Percentiles rank a stretch among this genome's conserved stretches.
These are phyloP conservation scores for Xerocomus amazonicus DNA, from an alignment of 1,284 basidiomycete species.

Conservation along the genomic window DNA sequence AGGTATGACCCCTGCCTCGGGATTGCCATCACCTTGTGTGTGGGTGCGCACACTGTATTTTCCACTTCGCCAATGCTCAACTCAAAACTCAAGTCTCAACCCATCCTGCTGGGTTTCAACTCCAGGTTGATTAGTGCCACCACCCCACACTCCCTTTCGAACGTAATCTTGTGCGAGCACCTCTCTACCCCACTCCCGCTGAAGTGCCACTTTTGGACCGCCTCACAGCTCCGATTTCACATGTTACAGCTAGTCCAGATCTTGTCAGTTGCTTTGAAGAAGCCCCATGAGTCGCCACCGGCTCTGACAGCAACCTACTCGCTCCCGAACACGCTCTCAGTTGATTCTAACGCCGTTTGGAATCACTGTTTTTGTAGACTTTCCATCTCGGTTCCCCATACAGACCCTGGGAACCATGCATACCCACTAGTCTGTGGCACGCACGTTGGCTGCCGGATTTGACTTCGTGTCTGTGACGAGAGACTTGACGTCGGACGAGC, in stretches of 20 bases:
- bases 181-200: not conserved
- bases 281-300: constrained; percentile 38
- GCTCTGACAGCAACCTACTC: constrained; percentile 28
- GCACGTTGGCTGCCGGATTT: not conserved
- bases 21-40: too few relatives aligned
- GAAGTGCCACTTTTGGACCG: too few relatives aligned
- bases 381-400: constrained; percentile 13
- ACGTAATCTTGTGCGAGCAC: constrained; percentile 17
- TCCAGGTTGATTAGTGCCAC: constrained; percentile 3
- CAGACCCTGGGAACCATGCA: not conserved
- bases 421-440: not conserved
- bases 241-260: constrained; percentile 57
- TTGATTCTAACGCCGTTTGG: constrained; percentile 12
- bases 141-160: constrained; percentile 7
- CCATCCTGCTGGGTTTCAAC: not conserved
- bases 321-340: not conserved
- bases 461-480: constrained; percentile 6
- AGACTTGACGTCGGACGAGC: constrained; percentile 2
- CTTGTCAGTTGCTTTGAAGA: constrained; percentile 61
- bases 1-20: too few relatives aligned
- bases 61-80: too few relatives aligned
- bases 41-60: too few relatives aligned
- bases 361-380: constrained; percentile 35
- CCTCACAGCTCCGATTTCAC: constrained; percentile 47
- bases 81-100: too few relatives aligned